Conservation (phyloP, 163 green algal genomes). For the Prototheca wickerhamii region DNA sequence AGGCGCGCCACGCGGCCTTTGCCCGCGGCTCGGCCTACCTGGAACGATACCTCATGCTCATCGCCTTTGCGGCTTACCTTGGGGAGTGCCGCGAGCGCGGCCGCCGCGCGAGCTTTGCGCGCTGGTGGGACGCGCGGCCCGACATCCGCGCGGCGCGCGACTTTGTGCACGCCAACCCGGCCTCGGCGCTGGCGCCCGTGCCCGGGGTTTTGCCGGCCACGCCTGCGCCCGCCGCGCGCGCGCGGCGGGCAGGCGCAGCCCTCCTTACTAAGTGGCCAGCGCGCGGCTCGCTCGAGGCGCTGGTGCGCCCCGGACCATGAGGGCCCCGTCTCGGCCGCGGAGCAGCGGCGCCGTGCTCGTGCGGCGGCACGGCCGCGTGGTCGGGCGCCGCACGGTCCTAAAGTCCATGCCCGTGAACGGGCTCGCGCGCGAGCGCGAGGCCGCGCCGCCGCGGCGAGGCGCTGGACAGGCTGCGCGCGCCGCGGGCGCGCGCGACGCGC, state of each 20-base stretch:
- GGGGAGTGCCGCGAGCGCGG: conserved; percentile 16
- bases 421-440: conserved; percentile 6
- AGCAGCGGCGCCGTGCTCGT: conserved; percentile 50
- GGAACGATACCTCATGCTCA: conserved; percentile 71
- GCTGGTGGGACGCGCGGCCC: conserved; percentile 56
- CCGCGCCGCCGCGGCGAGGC: neutral
- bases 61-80: conserved; percentile 42
- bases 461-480: neutral
- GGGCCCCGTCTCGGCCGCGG: conserved; percentile 18
- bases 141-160: conserved; percentile 47
- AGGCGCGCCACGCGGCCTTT: conserved; percentile 32
- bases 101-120: conserved; percentile 42
- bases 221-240: neutral
- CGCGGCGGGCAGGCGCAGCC: neutral
- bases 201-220: conserved; percentile 36
- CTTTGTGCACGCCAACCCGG: conserved; percentile 68
- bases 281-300: neutral
- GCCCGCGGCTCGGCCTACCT: conserved; percentile 81
- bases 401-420: conserved; percentile 58
- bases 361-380: conserved; percentile 56
- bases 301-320: neutral
- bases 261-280: too few relatives aligned
- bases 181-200: conserved; percentile 61
- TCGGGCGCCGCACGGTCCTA: conserved; percentile 76
- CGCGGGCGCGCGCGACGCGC: conserved; percentile 15